Base-by-base conservation (phyloP, 768 basidiomycete species). In the Bullera alba region DNA sequence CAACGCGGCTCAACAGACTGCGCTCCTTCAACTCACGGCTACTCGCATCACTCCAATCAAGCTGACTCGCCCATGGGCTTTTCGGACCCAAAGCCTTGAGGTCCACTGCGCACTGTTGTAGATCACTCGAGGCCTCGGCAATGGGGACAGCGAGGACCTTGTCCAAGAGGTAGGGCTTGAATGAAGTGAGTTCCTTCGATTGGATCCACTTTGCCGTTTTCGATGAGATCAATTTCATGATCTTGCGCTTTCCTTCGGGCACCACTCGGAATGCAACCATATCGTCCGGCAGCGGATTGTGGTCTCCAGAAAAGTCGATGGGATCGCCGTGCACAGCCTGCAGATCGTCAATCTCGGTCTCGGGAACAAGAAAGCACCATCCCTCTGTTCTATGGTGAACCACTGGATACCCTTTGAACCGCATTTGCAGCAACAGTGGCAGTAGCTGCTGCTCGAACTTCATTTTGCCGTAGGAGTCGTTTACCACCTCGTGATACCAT, bases 401-500 rank as follows among this genome's bases (percentile, higher is more conserved):
- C 32, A 92, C 63, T 1, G 85, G 84, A 53, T 79, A 69, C 0
- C 79, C 80, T 36, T 83, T 78, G 55, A 78, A 86, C 0, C 80
- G 76, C 3, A 86, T 52, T 32, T 75, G 78, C 10, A 93, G 77
- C 14, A 93, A 75, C 1, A 83, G 74, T 0, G 89, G 90, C 2
- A 90, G 67, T 7, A 39, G 10, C 12, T 7, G 8, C 19, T 39
- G 12, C 37, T 39, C 37, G 8, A 32, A 3, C 22, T 8, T 2
- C 16, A 15, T 0, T 22, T 12, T 38, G 51, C n/a, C n/a, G n/a
- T n/a, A n/a, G n/a, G n/a, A n/a, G n/a, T n/a, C n/a, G n/a, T n/a
- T n/a, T n/a, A n/a, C n/a, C n/a, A n/a, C n/a, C n/a, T n/a, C n/a
- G n/a, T n/a, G n/a, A n/a, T n/a, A n/a, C n/a, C n/a, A n/a, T 12